Percentiles rank a stretch among this genome's conserved stretches.
These are phyloP conservation scores for Hypoxylon sp. DNA, from an alignment of 2,329 filamentous ascomycete species.

Conservation along the genomic window DNA sequence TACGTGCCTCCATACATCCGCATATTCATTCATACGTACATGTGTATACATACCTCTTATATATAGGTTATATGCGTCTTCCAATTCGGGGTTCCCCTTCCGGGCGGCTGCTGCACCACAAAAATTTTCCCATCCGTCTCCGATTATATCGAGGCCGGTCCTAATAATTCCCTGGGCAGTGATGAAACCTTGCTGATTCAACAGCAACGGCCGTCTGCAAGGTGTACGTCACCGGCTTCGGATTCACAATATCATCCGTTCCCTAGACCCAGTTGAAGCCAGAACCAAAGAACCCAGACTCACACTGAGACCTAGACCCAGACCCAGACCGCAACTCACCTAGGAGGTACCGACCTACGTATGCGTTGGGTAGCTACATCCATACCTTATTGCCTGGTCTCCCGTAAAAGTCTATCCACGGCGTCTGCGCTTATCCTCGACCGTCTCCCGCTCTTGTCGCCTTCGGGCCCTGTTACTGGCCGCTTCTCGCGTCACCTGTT, in stretches of 20 bases:
- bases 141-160: slow-evolving; percentile 30
- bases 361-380: slow-evolving; percentile 40
- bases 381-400: slow-evolving; percentile 22
- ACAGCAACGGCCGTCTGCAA: slow-evolving; percentile 35
- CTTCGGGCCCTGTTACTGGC: slow-evolving; percentile 34
- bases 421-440: slow-evolving; percentile 22
- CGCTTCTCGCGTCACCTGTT: slow-evolving; percentile 36
- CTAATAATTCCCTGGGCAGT: slow-evolving; percentile 28
- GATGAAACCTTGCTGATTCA: slow-evolving; percentile 38
- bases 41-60: slow-evolving; percentile 16
- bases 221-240: slow-evolving; percentile 42
- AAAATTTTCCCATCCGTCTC: slow-evolving; percentile 31
- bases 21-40: slow-evolving; percentile 4
- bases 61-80: slow-evolving; percentile 23
- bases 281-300: slow-evolving; percentile 11
- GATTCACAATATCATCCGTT: slow-evolving; percentile 38
- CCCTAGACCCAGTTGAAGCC: slow-evolving; percentile 4
- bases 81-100: slow-evolving; percentile 35
- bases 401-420: slow-evolving; percentile 24
- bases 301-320: slow-evolving; percentile 8
- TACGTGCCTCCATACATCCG: slow-evolving; percentile 18
- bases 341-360: slow-evolving; percentile 19
- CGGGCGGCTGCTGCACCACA: slow-evolving; percentile 37
- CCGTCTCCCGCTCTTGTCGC: slow-evolving; percentile 15
- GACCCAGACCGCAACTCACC: slow-evolving; percentile 41